phyloP scores from a whole-genome alignment of 768 basidiomycete species.

The Boletus rufocinnamomeus region DNA sequence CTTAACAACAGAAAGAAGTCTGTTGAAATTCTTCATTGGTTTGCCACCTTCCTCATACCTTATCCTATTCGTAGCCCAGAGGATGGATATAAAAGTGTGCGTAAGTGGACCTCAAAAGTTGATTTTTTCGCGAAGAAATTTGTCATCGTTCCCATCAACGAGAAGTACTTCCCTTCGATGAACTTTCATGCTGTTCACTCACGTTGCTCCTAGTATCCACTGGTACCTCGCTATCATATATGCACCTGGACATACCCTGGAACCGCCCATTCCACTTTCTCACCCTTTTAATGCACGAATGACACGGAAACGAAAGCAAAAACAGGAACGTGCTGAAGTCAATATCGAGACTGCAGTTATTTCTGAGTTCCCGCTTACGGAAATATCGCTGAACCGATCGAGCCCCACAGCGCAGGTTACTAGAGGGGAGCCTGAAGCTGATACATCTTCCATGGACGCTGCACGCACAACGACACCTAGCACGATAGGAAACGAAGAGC shows the following conservation, averaged over 20 bases:
- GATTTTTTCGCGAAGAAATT: conserved; percentile 91
- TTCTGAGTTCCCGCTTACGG: neutral
- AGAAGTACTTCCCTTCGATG: conserved; percentile 61
- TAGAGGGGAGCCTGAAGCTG: conserved; percentile 14
- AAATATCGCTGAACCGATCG: conserved; percentile 3
- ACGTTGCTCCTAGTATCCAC: conserved; percentile 62
- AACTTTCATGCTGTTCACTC: neutral
- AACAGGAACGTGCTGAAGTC: conserved; percentile 8
- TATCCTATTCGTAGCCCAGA: conserved; percentile 39
- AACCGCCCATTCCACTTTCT: conserved; percentile 45
- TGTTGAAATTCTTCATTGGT: conserved; percentile 15
- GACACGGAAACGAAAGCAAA: conserved; percentile 29
- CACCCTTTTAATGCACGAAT: conserved; percentile 11
- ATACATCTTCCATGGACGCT: conserved; percentile 17
- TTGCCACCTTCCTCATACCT: conserved; percentile 14
- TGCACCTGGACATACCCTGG: conserved; percentile 65
- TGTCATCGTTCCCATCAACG: conserved; percentile 95
- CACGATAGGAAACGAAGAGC: conserved; percentile 15
- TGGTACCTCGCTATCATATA: conserved; percentile 98
- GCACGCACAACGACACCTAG: conserved; percentile 29
- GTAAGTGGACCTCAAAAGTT: conserved; percentile 92
- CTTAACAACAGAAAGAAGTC: conserved; percentile 65
- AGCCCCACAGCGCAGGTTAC: neutral
- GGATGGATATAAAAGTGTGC: conserved; percentile 80
- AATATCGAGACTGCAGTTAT: conserved; percentile 1